Conservation (phyloP, 1,284 basidiomycete genomes). For the Apiotrichum akiyoshidainum region DNA sequence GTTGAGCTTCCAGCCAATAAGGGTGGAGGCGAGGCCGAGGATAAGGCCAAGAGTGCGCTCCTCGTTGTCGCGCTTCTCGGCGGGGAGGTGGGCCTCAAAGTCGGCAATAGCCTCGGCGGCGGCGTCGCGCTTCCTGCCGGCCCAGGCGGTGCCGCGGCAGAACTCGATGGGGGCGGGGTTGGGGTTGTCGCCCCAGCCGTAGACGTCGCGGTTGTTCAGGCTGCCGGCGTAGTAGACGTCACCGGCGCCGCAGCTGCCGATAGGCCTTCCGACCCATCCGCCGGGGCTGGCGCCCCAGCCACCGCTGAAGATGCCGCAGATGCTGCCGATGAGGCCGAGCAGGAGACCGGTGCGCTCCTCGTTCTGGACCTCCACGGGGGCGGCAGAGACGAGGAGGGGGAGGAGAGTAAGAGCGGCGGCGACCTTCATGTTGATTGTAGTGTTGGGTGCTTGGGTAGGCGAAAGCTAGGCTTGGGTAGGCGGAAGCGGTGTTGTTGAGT, state of each 20-base stretch:
- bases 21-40: not conserved
- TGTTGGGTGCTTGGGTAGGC: not conserved
- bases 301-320: not conserved
- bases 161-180: not conserved
- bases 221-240: not conserved
- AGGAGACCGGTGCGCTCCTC: not conserved
- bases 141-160: not conserved
- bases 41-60: conserved; percentile 1
- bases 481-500: not conserved
- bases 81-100: too few relatives aligned
- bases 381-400: not conserved
- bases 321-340: not conserved
- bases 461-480: not conserved
- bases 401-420: conserved; percentile 3
- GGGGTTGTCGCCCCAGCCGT: not conserved
- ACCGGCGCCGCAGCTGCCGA: not conserved
- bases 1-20: not conserved
- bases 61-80: not conserved
- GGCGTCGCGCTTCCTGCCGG: not conserved
- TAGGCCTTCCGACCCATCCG: not conserved
- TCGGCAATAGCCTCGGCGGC: not conserved
- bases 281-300: conserved; percentile 2
- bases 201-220: not conserved
- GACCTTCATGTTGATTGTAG: not conserved
- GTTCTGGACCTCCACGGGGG: not conserved